Base-by-base conservation (phyloP, 2,329 filamentous ascomycete species). In the Scytalidium sp. region DNA sequence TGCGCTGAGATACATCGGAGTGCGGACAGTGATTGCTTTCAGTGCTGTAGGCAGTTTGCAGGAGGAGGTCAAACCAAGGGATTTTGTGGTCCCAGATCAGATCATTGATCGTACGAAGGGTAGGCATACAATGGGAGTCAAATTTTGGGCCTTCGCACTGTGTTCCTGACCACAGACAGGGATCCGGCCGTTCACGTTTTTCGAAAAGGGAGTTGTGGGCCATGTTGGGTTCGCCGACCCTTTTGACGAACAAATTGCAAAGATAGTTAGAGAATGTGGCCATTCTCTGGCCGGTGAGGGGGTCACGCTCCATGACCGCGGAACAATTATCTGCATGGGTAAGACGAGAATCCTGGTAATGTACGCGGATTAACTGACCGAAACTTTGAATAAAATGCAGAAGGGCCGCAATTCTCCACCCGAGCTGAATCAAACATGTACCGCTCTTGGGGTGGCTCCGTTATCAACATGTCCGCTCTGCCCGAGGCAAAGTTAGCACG, bases 401-500 rank as follows among this genome's bases (percentile, higher is more conserved):
- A 99, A 80, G 94, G 94, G n/a, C 94, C 94, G 19, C 91, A 96
- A 63, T 99, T 99, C 79, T 94, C 88, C 54, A 97, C 94, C 17
- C 90, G 94, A 55, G 93, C 94, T 51, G 94, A 99, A 74, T 94
- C 88, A 50, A 85, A 96, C 71, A 83, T 99, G 75, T 99, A 99
- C 79, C 90, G 94, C 60, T 79, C 83, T 53, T 97, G 91, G 89
- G 93, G 93, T 62, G 93, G 92, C 60, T 88, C 83, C 57, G 89
- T 97, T 47, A 97, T 99, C 78, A 97, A 97, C 81, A 99, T 99
- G 94, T 96, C 90, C 41, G 87, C 87, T 13, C 80, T 99, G 15
- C 94, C 94, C 19, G 94, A 99, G 74, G 88, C 93, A 45, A 99
- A 99, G 78, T 84, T 99, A 19, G 94, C 94, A 9, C 85, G 90